Percentiles rank a stretch among this genome's conserved stretches.
phyloP scores from a whole-genome alignment of 495 filamentous ascomycete genomes.

The Cercophora newfieldiana region DNA sequence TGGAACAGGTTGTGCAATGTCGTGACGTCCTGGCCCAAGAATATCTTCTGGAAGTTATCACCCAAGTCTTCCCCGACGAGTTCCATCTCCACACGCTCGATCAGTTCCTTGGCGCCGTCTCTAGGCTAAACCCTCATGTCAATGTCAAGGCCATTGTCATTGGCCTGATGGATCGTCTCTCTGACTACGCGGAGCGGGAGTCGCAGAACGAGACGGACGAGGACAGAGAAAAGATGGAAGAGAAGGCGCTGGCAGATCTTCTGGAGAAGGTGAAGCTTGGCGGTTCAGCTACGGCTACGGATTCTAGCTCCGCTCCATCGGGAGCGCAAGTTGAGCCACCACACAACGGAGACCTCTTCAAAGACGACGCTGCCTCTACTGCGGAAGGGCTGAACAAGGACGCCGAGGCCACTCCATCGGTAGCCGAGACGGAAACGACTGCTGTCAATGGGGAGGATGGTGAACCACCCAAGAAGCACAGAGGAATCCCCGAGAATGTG shows the following conservation, averaged over 20 bases:
- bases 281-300: conserved; percentile 50
- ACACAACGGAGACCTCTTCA: conserved; percentile 19
- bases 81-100: conserved; percentile 96
- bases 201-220: conserved; percentile 70
- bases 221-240: conserved; percentile 71
- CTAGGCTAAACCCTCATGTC: conserved; percentile 89
- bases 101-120: conserved; percentile 86
- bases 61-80: conserved; percentile 98
- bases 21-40: conserved; percentile 96
- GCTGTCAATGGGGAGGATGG: conserved; percentile 41
- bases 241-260: conserved; percentile 74
- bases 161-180: conserved; percentile 93
- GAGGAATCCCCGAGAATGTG: conserved; percentile 76
- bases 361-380: conserved; percentile 23
- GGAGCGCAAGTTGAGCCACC: conserved; percentile 18
- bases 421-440: conserved; percentile 45
- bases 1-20: conserved; percentile 97
- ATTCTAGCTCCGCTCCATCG: conserved; percentile 16
- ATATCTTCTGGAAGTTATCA: conserved; percentile 96
- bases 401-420: conserved; percentile 42
- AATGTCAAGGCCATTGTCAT: conserved; percentile 98
- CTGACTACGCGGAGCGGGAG: conserved; percentile 87
- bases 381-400: conserved; percentile 25
- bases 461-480: conserved; percentile 54
- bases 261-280: conserved; percentile 74